Conservation (phyloP, 495 filamentous ascomycete genomes). For the Venustampulla echinocandica region DNA sequence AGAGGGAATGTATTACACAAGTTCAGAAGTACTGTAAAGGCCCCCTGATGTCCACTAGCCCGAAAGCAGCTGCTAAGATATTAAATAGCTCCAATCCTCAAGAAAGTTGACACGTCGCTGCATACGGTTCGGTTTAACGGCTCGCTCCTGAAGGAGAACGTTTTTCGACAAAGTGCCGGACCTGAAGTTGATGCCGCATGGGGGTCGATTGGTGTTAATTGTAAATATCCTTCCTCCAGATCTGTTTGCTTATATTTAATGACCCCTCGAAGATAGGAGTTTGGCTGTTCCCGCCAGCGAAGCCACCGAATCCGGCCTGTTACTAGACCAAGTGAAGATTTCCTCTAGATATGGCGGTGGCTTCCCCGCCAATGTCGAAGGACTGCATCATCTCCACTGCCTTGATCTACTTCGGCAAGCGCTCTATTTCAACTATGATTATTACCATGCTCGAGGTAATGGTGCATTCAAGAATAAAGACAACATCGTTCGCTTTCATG, state of each 20-base stretch:
- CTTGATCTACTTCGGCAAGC: constrained; percentile 49
- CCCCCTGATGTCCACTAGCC: background rate
- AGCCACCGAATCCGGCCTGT: constrained; percentile 34
- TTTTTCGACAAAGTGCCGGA: constrained; percentile 40
- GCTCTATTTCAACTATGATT: constrained; percentile 47
- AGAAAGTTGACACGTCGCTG: constrained; percentile 15
- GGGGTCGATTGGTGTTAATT: constrained; percentile 44
- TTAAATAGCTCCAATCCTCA: constrained; percentile 16
- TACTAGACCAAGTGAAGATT: constrained; percentile 41
- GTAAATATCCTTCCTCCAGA: constrained; percentile 21
- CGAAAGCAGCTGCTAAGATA: background rate
- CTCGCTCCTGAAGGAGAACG: constrained; percentile 42
- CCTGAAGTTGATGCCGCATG: constrained; percentile 52
- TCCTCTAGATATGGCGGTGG: constrained; percentile 45
- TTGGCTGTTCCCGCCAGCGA: constrained; percentile 30
- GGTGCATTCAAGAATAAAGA: constrained; percentile 44
- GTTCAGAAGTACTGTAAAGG: constrained; percentile 19
- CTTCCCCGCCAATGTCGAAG: constrained; percentile 45
- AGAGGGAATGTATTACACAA: constrained; percentile 8
- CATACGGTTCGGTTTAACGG: constrained; percentile 31
- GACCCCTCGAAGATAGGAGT: constrained; percentile 28
- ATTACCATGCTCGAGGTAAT: constrained; percentile 38
- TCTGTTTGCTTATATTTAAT: background rate
- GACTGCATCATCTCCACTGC: constrained; percentile 50
- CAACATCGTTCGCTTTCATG: constrained; percentile 38